A percentile compares a stretch with the other conserved stretches of the same genome.
Conservation (phyloP, 2,329 filamentous ascomycete species). For the Aspergillus sp. region DNA sequence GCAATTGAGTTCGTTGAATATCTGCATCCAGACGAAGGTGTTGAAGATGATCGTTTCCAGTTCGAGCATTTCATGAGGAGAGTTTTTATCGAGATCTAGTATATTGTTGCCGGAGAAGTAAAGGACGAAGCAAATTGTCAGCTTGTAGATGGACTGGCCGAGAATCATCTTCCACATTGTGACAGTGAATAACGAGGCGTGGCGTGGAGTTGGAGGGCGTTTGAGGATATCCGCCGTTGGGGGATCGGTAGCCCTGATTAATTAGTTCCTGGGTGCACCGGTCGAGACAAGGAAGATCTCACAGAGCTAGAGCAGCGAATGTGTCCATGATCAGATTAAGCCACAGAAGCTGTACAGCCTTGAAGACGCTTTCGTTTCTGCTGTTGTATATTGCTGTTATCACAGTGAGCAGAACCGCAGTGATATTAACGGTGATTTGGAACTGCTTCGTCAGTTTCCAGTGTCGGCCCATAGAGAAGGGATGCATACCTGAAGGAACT, state of each 20-base stretch:
- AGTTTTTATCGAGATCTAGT: slow-evolving; percentile 49
- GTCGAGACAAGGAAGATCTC: not conserved
- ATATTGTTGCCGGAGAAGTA: slow-evolving; percentile 71
- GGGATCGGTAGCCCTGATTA: slow-evolving; percentile 69
- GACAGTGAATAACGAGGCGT: slow-evolving; percentile 73
- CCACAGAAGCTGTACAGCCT: slow-evolving; percentile 89
- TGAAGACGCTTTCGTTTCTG: slow-evolving; percentile 73
- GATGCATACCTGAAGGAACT: slow-evolving; percentile 53
- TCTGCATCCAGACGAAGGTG: slow-evolving; percentile 99
- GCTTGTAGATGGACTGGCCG: slow-evolving; percentile 86
- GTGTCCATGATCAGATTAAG: slow-evolving; percentile 98
- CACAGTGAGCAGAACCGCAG: slow-evolving; percentile 85
- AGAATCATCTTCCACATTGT: slow-evolving; percentile 99
- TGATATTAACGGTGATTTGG: slow-evolving; percentile 80
- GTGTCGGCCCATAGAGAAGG: not conserved
- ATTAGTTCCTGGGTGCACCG: not conserved
- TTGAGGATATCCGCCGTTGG: slow-evolving; percentile 77
- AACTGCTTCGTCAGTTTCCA: slow-evolving; percentile 42
- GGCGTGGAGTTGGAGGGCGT: slow-evolving; percentile 74
- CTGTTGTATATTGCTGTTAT: slow-evolving; percentile 75
- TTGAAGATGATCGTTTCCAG: slow-evolving; percentile 90
- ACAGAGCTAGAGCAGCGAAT: slow-evolving; percentile 79
- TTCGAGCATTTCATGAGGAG: slow-evolving; percentile 50
- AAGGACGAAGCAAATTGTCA: slow-evolving; percentile 74
- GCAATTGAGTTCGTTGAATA: slow-evolving; percentile 98